Evolutionary conservation across 805 yeast species (phyloP), one percentile per base, ranked within the genome.

Genomic region (Ogataea pignaliae): DNA sequence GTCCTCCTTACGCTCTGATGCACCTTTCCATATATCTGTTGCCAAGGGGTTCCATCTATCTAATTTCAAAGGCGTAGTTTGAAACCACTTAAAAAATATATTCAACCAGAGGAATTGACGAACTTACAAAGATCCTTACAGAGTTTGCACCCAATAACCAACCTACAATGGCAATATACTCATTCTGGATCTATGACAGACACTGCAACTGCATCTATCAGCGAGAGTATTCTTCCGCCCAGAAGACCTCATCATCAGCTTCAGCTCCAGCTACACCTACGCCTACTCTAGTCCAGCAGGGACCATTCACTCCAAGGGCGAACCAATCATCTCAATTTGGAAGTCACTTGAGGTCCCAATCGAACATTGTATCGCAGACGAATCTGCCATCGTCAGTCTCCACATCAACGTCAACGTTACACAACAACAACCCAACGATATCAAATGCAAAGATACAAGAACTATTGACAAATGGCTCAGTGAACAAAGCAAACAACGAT

Each of bases 101-200:
- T n/a, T n/a, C n/a, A n/a, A n/a, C n/a, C n/a, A n/a, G n/a, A n/a
- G n/a, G n/a, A n/a, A n/a, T n/a, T n/a, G n/a, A n/a, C n/a, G n/a
- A n/a, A n/a, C n/a, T n/a, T n/a, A n/a, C n/a, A n/a, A n/a, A n/a
- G n/a, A n/a, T n/a, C n/a, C n/a, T n/a, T n/a, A n/a, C n/a, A n/a
- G n/a, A 21, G 26, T 21, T 21, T 21, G 7, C 47, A 49, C 40
- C 39, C 16, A 16, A 17, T 28, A 26, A 13, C 4, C 26, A 14
- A 17, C 26, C 31, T 16, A 40, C 12, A 37, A 79, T 80, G 86
- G 77, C 85, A 34, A 80, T 89, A 37, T 83, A 83, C 67, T 86
- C 96, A 10, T 85, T 90, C 59, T 87, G 89, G 86, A 78, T 91
- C 43, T 91, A 85, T 60, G 97, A 91, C 62, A 76, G 93, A 60